A percentile compares a stretch with the other conserved stretches of the same genome.
phyloP scores from a whole-genome alignment of 2,329 filamentous ascomycete species.

The Fusarium sp. region DNA sequence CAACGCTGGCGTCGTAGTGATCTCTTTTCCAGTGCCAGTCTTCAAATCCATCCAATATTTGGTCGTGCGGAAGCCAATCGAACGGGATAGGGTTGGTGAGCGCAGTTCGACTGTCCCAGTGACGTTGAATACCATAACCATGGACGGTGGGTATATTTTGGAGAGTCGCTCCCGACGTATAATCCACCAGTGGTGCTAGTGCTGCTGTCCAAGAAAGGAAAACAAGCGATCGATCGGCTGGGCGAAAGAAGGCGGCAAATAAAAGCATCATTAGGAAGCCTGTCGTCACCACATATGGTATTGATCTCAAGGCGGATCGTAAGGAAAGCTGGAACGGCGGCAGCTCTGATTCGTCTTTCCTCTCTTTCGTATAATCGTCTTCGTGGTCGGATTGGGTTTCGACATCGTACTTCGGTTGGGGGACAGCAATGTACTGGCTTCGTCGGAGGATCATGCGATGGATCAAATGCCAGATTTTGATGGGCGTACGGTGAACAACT shows the following conservation, averaged over 20 bases:
- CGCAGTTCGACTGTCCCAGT: conserved; percentile 51
- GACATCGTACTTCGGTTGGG: conserved; percentile 22
- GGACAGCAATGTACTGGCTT: conserved; percentile 38
- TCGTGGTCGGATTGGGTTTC: not conserved
- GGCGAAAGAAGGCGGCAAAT: conserved; percentile 44
- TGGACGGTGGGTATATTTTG: conserved; percentile 43
- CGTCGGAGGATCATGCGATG: not conserved
- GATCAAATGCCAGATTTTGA: conserved; percentile 23
- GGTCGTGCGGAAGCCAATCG: conserved; percentile 49
- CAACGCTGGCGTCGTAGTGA: conserved; percentile 55
- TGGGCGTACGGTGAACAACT: conserved; percentile 46
- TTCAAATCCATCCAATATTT: conserved; percentile 41
- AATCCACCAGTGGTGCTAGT: conserved; percentile 53
- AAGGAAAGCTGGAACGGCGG: not conserved
- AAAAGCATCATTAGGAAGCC: conserved; percentile 37
- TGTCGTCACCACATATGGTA: conserved; percentile 1
- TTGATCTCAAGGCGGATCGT: not conserved
- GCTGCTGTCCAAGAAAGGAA: conserved; percentile 55
- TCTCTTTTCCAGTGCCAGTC: conserved; percentile 49
- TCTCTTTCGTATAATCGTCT: not conserved
- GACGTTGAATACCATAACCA: conserved; percentile 37
- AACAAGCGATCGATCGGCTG: conserved; percentile 49
- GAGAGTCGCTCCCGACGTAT: conserved; percentile 48
- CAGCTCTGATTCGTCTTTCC: not conserved
- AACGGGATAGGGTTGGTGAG: conserved; percentile 40